phyloP scores from a whole-genome alignment of 2,329 filamentous ascomycete genomes.

The Pseudogymnoascus sp. region DNA sequence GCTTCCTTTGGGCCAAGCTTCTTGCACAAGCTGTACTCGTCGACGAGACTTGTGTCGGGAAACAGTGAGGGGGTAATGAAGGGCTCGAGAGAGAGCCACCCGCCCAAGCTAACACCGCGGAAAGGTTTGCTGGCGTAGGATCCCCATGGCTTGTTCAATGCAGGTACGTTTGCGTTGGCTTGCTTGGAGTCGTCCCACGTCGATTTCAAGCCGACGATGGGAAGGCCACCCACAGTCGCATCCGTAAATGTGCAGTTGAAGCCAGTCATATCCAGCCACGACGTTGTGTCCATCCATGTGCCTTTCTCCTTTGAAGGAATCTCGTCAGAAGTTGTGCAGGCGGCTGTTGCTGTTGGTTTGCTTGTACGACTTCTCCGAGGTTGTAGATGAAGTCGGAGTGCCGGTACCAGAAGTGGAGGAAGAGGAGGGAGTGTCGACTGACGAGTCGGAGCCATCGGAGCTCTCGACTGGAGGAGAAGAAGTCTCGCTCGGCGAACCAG shows the following conservation, averaged over 20 bases:
- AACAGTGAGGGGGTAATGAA: conserved; percentile 96
- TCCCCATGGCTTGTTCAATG: conserved; percentile 68
- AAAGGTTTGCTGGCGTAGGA: conserved; percentile 73
- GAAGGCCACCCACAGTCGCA: conserved; percentile 73
- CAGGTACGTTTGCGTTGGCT: conserved; percentile 73
- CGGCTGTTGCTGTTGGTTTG: neutral
- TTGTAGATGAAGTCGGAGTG: neutral
- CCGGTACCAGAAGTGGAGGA: neutral
- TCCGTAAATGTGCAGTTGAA: conserved; percentile 95
- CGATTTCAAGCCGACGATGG: conserved; percentile 80
- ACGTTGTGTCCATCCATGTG: conserved; percentile 1
- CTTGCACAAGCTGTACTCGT: conserved; percentile 75
- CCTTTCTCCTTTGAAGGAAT: neutral
- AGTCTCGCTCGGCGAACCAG: neutral
- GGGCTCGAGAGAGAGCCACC: conserved; percentile 89
- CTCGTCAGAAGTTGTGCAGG: neutral
- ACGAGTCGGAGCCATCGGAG: neutral
- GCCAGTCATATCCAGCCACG: conserved; percentile 82
- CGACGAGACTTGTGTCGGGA: conserved; percentile 61
- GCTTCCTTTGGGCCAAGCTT: conserved; percentile 62
- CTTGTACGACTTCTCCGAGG: neutral
- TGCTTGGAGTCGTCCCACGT: conserved; percentile 76
- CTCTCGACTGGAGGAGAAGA: neutral
- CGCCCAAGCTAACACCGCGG: conserved; percentile 85
- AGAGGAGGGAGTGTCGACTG: neutral